These are phyloP conservation scores for Arachis stenosperma DNA, from an alignment of 306 rosid species.

Conservation along the genomic window DNA sequence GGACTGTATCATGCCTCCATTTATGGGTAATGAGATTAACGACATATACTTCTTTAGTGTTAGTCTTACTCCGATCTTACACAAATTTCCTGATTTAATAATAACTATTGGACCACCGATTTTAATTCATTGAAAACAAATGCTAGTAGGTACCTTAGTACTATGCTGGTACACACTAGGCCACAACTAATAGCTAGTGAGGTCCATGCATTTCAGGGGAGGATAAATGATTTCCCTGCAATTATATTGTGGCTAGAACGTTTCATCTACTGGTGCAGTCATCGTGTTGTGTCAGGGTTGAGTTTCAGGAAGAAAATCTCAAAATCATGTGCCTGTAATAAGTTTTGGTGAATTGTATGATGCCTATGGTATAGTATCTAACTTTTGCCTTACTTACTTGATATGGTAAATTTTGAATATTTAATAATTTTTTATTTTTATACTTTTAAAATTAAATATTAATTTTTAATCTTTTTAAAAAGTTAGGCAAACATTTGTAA, in stretches of 20 bases:
- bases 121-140: neutral
- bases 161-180: neutral
- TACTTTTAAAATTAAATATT: too few relatives aligned
- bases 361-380: too few relatives aligned
- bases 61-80: neutral
- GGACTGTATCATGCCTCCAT: neutral
- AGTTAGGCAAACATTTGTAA: too few relatives aligned
- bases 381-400: too few relatives aligned
- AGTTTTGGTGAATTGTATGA: constrained; percentile 1
- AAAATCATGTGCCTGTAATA: constrained; percentile 37
- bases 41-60: too few relatives aligned
- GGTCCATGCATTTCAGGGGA: neutral
- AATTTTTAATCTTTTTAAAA: too few relatives aligned
- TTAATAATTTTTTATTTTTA: too few relatives aligned
- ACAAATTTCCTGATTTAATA: neutral
- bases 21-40: neutral
- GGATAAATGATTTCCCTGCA: constrained; percentile 20
- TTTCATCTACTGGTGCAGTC: neutral
- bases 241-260: neutral
- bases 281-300: constrained; percentile 35
- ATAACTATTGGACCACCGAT: neutral
- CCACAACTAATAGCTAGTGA: neutral
- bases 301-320: constrained; percentile 34
- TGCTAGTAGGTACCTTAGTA: neutral
- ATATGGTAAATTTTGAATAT: too few relatives aligned